phyloP scores from a whole-genome alignment of 2,329 filamentous ascomycete genomes.

The Colletotrichum nymphaeae region DNA sequence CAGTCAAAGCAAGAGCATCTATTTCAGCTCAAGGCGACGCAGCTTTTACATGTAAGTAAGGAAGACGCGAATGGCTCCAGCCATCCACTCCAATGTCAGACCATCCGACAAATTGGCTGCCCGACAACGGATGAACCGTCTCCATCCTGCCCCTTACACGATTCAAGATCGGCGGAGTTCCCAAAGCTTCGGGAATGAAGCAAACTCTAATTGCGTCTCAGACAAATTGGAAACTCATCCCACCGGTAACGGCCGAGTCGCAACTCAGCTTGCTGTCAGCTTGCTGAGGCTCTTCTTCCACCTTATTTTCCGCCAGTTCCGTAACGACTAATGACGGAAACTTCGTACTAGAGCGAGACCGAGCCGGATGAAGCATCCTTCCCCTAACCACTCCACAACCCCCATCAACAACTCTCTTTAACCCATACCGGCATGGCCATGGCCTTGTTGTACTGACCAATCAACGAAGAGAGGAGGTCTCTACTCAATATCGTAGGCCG shows the following conservation, averaged over 20 bases:
- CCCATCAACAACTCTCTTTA: too few species aligned
- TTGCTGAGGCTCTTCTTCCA: too few species aligned
- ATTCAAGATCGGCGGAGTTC: neutral
- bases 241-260: neutral
- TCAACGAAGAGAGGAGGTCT: too few species aligned
- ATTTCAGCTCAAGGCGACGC: neutral
- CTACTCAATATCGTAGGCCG: too few species aligned
- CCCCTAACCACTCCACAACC: too few species aligned
- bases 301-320: neutral
- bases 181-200: neutral
- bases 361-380: neutral
- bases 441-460: too few species aligned
- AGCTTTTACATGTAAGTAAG: neutral
- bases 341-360: neutral
- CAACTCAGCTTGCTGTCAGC: too few species aligned
- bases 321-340: neutral
- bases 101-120: too few species aligned
- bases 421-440: too few species aligned
- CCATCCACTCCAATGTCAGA: neutral
- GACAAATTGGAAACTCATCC: constrained; percentile 8
- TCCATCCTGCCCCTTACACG: neutral
- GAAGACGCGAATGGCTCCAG: neutral
- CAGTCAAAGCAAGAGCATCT: too few species aligned
- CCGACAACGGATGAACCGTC: constrained; percentile 6
- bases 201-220: constrained; percentile 13